phyloP scores from a whole-genome alignment of 2,329 filamentous ascomycete species.

The Fusarium sambucinum region DNA sequence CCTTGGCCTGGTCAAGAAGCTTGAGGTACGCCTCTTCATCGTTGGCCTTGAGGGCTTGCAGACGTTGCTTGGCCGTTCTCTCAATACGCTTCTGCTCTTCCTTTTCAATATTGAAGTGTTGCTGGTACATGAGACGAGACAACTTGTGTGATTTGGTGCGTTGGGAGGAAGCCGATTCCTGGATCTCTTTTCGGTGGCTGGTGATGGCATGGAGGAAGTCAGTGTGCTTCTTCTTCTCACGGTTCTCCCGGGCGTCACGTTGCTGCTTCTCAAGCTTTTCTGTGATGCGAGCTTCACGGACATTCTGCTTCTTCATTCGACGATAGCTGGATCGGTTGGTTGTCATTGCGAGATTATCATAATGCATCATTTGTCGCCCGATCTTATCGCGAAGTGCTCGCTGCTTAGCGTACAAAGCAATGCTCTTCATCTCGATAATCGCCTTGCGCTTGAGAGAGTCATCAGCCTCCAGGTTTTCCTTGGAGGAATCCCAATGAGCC shows the following conservation, averaged over 20 bases:
- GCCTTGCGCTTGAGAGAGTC: constrained; percentile 88
- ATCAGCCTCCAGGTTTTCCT: constrained; percentile 75
- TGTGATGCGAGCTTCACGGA: constrained; percentile 94
- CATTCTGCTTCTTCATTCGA: constrained; percentile 95
- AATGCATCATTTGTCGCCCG: constrained; percentile 91
- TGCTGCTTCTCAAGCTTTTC: constrained; percentile 99
- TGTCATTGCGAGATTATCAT: constrained; percentile 96
- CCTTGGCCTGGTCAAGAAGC: constrained; percentile 96
- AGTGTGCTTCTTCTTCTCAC: constrained; percentile 96
- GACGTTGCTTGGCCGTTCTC: constrained; percentile 98
- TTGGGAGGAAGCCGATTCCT: constrained; percentile 74
- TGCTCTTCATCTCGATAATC: constrained; percentile 94
- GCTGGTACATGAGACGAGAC: constrained; percentile 86
- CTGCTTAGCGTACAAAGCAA: constrained; percentile 90
- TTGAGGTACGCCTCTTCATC: constrained; percentile 99
- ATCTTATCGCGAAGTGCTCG: constrained; percentile 86
- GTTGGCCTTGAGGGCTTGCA: constrained; percentile 98
- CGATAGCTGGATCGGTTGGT: constrained; percentile 92
- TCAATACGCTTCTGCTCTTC: constrained; percentile 99
- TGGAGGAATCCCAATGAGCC: constrained; percentile 85
- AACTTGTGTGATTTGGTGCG: constrained; percentile 85
- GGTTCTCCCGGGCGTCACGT: constrained; percentile 92
- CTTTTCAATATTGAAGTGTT: constrained; percentile 97
- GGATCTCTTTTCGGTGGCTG: constrained; percentile 83
- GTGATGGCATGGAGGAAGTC: constrained; percentile 92